Conservation (phyloP, 2,329 filamentous ascomycete species). For the Cladosporium austrohemisphaericum region DNA sequence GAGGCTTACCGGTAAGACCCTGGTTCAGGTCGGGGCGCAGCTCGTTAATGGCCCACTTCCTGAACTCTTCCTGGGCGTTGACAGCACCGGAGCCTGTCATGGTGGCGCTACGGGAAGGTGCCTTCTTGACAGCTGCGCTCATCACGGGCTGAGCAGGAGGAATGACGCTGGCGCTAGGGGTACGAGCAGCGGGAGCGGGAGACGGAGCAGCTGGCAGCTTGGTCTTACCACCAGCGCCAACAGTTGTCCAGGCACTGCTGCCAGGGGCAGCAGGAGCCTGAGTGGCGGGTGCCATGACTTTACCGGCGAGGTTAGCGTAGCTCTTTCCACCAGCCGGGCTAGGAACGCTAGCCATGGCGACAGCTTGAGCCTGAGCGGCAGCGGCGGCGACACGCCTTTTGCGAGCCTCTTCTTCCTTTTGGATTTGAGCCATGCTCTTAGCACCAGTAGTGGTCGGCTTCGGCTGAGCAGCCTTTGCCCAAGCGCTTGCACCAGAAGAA, state of each 20-base stretch:
- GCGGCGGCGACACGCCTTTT: slow-evolving; percentile 69
- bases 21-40: slow-evolving; percentile 69
- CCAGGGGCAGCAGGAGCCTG: slow-evolving; percentile 46
- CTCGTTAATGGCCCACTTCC: slow-evolving; percentile 83
- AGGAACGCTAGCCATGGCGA: slow-evolving; percentile 40
- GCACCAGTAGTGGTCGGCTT: slow-evolving; percentile 52
- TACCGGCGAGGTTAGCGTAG: slow-evolving; percentile 90
- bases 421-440: slow-evolving; percentile 93
- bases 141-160: slow-evolving; percentile 29
- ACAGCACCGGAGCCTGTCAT: slow-evolving; percentile 47
- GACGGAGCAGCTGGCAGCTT: slow-evolving; percentile 64
- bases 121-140: slow-evolving; percentile 32
- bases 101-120: slow-evolving; percentile 54
- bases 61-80: slow-evolving; percentile 83
- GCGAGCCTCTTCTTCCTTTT: slow-evolving; percentile 87
- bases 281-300: slow-evolving; percentile 49
- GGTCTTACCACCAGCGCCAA: slow-evolving; percentile 87
- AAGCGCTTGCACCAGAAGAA: slow-evolving; percentile 50
- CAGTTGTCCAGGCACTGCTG: slow-evolving; percentile 76
- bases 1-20: slow-evolving; percentile 60
- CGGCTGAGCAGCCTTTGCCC: slow-evolving; percentile 63
- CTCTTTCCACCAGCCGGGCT: slow-evolving; percentile 65
- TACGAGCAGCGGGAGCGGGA: slow-evolving; percentile 43
- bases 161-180: slow-evolving; percentile 44
- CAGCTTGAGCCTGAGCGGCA: slow-evolving; percentile 45